phyloP scores from a whole-genome alignment of 345 rosid species.

The Orychophragmus violaceus region DNA sequence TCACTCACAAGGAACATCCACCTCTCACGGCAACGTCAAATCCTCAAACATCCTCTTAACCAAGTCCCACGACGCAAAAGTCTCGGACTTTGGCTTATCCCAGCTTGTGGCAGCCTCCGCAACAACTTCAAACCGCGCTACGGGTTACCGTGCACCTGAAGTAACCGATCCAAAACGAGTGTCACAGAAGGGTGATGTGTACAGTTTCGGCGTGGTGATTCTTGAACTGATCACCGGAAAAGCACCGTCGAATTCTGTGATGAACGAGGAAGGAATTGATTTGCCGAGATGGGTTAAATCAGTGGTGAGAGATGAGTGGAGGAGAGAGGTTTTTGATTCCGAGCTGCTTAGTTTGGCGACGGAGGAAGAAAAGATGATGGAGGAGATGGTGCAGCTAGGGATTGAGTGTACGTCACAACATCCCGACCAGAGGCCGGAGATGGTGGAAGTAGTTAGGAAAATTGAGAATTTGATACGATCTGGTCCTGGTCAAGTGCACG shows the following conservation, averaged over 20 bases:
- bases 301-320: slow-evolving; percentile 59
- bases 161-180: slow-evolving; percentile 61
- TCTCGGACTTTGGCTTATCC: slow-evolving; percentile 78
- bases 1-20: slow-evolving; percentile 55
- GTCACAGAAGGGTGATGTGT: slow-evolving; percentile 75
- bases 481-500: slow-evolving; percentile 17
- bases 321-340: slow-evolving; percentile 56
- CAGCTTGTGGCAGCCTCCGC: slow-evolving; percentile 54
- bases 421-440: slow-evolving; percentile 62
- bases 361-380: slow-evolving; percentile 59
- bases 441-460: slow-evolving; percentile 45
- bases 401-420: slow-evolving; percentile 62
- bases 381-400: slow-evolving; percentile 58
- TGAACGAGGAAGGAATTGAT: slow-evolving; percentile 72
- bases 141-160: slow-evolving; percentile 86
- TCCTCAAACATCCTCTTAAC: slow-evolving; percentile 86
- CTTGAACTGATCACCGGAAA: slow-evolving; percentile 81
- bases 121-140: slow-evolving; percentile 51
- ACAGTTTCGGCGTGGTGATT: slow-evolving; percentile 76
- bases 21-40: slow-evolving; percentile 79
- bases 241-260: slow-evolving; percentile 56
- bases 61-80: slow-evolving; percentile 52
- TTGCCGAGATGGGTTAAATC: slow-evolving; percentile 88
- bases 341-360: slow-evolving; percentile 56
- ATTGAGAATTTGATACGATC: slow-evolving; percentile 16